Base-by-base conservation (phyloP, 2,329 filamentous ascomycete genomes). In the Nigrospora osmanthi region DNA sequence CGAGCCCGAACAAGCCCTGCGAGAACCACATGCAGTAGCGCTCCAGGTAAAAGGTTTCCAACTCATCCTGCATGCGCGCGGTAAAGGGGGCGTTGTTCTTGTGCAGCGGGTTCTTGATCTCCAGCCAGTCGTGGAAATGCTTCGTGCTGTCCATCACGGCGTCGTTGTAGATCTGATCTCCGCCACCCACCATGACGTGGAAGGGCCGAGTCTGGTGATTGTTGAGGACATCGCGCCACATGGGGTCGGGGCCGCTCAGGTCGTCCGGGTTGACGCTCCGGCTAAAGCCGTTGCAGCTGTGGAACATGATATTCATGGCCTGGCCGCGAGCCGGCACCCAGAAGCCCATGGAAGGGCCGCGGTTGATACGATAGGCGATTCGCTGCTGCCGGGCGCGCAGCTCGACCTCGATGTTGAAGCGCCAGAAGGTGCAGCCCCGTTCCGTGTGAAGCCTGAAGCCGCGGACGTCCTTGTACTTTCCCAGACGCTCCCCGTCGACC, bases 231-330 rank as follows among this genome's bases (percentile, higher is more conserved):
- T 98, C 93, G 45, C 91, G 84, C 93, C 94, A 98, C 66, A 98
- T 76, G 1, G 93, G 93, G 65, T 98, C 93, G 0, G 94, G 93
- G 0, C 93, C 93, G 58, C 85, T 93, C 61, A 96, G 85, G 38
- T 83, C 75, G 59, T 94, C 77, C 0, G 89, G 70, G 50, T 95
- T 83, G 19, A 87, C 86, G 46, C 79, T 85, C 42, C 85, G 64
- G 55, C 88, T 91, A 70, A 98, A 98, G 2, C 94, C 93, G 62
- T 98, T 98, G 70, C 93, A 95, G 61, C 87, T 95, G 69, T 97
- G 80, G 68, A 96, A 98, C 89, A 97, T 95, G 61, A 96, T 87
- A 67, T 97, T 96, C 93, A 98, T 98, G 3, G 86, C 80, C 61
- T 95, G 77, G 14, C 81, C 85, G 41, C 75, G 78, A 31, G 85